A percentile compares a stretch with the other conserved stretches of the same genome.
These are phyloP conservation scores for Sophora flavescens DNA, from an alignment of 306 rosid species.

Conservation along the genomic window DNA sequence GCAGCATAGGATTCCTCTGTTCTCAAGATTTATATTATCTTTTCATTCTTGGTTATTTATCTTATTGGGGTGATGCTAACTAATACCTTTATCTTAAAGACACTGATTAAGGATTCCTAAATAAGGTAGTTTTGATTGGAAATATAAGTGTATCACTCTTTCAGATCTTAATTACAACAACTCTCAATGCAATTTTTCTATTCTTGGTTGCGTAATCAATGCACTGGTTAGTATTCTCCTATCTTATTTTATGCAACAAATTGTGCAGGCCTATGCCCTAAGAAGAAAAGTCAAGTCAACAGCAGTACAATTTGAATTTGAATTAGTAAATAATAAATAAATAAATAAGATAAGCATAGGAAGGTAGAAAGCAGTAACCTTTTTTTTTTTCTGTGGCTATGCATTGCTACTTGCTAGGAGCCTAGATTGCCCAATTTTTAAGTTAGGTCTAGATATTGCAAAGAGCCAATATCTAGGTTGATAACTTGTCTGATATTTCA, in stretches of 20 bases:
- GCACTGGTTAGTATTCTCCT: too few species aligned
- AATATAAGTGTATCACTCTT: too few species aligned
- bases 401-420: not conserved
- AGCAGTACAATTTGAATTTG: not conserved
- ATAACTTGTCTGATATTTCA: not conserved
- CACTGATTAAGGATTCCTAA: too few species aligned
- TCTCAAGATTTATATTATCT: slow-evolving; percentile 2
- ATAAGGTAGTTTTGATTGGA: too few species aligned
- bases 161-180: too few species aligned
- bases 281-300: slow-evolving; percentile 6
- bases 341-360: not conserved
- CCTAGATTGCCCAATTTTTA: not conserved
- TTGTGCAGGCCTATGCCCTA: slow-evolving; percentile 21
- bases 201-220: too few species aligned
- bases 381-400: not conserved
- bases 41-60: slow-evolving; percentile 28
- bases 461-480: slow-evolving; percentile 14
- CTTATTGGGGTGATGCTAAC: too few species aligned
- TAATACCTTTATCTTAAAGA: too few species aligned
- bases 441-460: not conserved
- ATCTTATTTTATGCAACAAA: slow-evolving; percentile 15
- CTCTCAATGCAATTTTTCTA: too few species aligned
- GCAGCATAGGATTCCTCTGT: slow-evolving; percentile 51
- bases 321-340: not conserved
- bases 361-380: not conserved